Percentiles rank a stretch among this genome's conserved stretches.
These are phyloP conservation scores for Ophiocordyceps camponoti-leonardi DNA, from an alignment of 2,329 filamentous ascomycete genomes.

Conservation along the genomic window DNA sequence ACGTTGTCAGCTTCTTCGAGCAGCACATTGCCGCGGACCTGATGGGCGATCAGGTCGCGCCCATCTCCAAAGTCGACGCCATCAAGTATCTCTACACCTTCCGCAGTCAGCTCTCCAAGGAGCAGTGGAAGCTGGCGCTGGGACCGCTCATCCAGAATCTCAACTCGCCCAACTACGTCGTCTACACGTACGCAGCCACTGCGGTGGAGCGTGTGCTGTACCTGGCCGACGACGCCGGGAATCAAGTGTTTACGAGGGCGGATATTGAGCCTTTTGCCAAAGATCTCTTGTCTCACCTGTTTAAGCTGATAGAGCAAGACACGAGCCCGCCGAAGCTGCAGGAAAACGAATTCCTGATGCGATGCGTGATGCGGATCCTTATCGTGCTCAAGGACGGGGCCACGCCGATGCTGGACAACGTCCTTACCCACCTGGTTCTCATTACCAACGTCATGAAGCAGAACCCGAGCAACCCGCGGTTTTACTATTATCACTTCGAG, in stretches of 20 bases:
- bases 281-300: slow-evolving; percentile 76
- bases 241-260: slow-evolving; percentile 61
- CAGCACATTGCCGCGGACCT: slow-evolving; percentile 83
- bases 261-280: slow-evolving; percentile 71
- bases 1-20: slow-evolving; percentile 91
- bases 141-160: slow-evolving; percentile 83
- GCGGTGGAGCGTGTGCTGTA: slow-evolving; percentile 87
- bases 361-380: slow-evolving; percentile 92
- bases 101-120: slow-evolving; percentile 80
- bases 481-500: slow-evolving; percentile 98
- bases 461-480: slow-evolving; percentile 92
- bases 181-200: slow-evolving; percentile 94
- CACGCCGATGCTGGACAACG: slow-evolving; percentile 52
- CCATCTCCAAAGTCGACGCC: slow-evolving; percentile 88
- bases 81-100: slow-evolving; percentile 98
- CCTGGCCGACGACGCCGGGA: slow-evolving; percentile 57
- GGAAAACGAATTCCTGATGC: slow-evolving; percentile 98
- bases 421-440: slow-evolving; percentile 69
- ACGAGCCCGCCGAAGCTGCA: slow-evolving; percentile 80
- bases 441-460: slow-evolving; percentile 86
- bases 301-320: slow-evolving; percentile 78
- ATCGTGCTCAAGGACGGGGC: slow-evolving; percentile 83
- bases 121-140: slow-evolving; percentile 83
- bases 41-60: slow-evolving; percentile 50
- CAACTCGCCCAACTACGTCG: slow-evolving; percentile 79